Evolutionary conservation across 306 rosid genomes (phyloP).

Genomic region (Cicer arietinum): DNA sequence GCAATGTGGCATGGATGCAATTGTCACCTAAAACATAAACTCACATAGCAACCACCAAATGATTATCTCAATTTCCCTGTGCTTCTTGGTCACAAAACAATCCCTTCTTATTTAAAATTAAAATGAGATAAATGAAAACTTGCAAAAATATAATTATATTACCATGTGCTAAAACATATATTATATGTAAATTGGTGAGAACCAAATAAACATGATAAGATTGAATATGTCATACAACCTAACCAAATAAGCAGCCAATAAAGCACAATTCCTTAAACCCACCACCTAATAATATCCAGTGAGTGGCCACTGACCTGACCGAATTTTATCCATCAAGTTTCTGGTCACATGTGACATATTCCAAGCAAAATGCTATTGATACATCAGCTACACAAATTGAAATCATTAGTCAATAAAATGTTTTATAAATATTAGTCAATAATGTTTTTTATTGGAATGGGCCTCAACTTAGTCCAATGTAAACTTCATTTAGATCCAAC

Average conservation of each 20-base stretch:
- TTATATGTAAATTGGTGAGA: neutral
- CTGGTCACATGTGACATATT: slow-evolving; percentile 34
- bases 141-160: neutral
- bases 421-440: no score
- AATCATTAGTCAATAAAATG: no score
- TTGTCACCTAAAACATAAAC: neutral
- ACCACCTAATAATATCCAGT: neutral
- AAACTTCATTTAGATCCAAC: no score
- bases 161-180: neutral
- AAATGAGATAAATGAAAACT: neutral
- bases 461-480: no score
- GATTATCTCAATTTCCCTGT: no score
- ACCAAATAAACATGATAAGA: slow-evolving; percentile 28
- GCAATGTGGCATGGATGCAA: neutral
- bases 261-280: slow-evolving; percentile 6
- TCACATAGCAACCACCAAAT: no score
- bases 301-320: slow-evolving; percentile 41
- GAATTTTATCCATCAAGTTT: slow-evolving; percentile 39
- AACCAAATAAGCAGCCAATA: slow-evolving; percentile 18
- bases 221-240: slow-evolving; percentile 32
- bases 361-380: neutral
- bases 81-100: neutral
- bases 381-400: no score
- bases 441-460: no score
- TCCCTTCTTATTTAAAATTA: neutral